These are phyloP conservation scores for Zopfia rhizophila DNA, from an alignment of 2,329 filamentous ascomycete species.

Conservation along the genomic window DNA sequence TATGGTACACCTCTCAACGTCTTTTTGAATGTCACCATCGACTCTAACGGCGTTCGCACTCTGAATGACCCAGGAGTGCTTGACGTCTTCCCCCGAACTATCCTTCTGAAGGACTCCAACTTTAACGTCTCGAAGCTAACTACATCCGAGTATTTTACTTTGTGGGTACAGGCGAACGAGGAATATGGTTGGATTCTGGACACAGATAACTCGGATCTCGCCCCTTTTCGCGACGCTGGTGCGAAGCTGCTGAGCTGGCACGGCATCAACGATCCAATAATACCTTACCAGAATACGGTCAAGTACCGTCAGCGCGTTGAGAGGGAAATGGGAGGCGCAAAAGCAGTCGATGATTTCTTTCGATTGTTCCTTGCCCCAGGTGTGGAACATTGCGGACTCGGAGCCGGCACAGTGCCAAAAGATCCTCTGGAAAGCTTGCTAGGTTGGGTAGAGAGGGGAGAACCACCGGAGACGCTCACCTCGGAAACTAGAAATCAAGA, in stretches of 20 bases:
- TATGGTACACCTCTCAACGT: too few species aligned
- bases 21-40: conserved; percentile 4
- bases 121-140: conserved; percentile 29
- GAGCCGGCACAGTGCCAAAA: conserved; percentile 13
- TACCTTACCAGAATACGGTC: conserved; percentile 3
- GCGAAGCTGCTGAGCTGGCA: conserved; percentile 19
- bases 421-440: conserved; percentile 17
- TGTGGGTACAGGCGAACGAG: conserved; percentile 11
- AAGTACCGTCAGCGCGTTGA: conserved; percentile 6
- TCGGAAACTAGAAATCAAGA: too few species aligned
- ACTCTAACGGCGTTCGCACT: conserved; percentile 17
- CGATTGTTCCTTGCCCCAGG: conserved; percentile 24
- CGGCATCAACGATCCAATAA: conserved; percentile 12
- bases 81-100: conserved; percentile 11
- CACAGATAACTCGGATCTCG: conserved; percentile 15
- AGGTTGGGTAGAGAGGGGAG: conserved; percentile 25
- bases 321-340: neutral
- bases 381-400: conserved; percentile 23
- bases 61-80: conserved; percentile 6
- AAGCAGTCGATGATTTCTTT: conserved; percentile 17
- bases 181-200: conserved; percentile 15
- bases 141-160: neutral
- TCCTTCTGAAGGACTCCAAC: conserved; percentile 8
- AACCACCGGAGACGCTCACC: conserved; percentile 17
- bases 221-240: conserved; percentile 5